Evolutionary conservation across 2,329 filamentous ascomycete genomes (phyloP).

Genomic region (Colletotrichum spinosum): DNA sequence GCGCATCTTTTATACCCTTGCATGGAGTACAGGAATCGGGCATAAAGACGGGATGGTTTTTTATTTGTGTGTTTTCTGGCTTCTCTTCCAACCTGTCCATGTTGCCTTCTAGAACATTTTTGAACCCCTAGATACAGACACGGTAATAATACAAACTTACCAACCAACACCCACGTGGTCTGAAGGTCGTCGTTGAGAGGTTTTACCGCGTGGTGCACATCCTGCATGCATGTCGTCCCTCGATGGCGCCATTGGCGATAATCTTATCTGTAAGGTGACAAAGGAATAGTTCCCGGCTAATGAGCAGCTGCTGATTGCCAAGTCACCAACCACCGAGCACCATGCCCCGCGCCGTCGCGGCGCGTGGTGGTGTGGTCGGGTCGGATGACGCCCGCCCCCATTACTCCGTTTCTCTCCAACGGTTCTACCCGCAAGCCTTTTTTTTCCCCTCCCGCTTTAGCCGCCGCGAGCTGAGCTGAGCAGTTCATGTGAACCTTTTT

Average conservation of each 20-base stretch:
- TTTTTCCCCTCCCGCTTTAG: background rate
- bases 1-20: conserved; percentile 34
- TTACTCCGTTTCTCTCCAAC: background rate
- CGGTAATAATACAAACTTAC: conserved; percentile 27
- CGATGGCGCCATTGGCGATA: background rate
- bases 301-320: background rate
- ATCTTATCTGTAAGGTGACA: background rate
- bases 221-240: no score
- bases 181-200: background rate
- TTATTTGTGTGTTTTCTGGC: conserved; percentile 1
- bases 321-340: conserved; percentile 10
- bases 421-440: background rate
- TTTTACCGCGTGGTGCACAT: no score
- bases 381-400: conserved; percentile 11
- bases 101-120: conserved; percentile 19
- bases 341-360: background rate
- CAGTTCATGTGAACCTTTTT: conserved; percentile 21
- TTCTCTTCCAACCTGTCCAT: conserved; percentile 10
- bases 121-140: conserved; percentile 9
- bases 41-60: conserved; percentile 25
- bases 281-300: background rate
- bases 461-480: conserved; percentile 15
- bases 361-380: conserved; percentile 22
- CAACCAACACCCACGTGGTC: background rate
- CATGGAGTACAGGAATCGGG: conserved; percentile 36